phyloP scores from a whole-genome alignment of 139 green algal species.

The Micractinium conductrix region DNA sequence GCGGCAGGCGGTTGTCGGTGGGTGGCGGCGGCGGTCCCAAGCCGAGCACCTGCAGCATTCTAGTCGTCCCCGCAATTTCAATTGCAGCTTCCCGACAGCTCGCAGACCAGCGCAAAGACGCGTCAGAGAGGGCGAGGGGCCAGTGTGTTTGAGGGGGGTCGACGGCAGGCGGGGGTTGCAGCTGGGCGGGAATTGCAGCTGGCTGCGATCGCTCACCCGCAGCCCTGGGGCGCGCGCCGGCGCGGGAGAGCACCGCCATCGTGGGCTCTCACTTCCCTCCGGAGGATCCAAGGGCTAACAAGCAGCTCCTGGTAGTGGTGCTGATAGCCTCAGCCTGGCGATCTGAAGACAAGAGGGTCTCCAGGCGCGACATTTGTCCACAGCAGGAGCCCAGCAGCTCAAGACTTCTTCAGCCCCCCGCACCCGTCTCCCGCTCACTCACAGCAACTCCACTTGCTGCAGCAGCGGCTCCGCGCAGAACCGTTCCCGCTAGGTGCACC shows the following conservation, averaged over 20 bases:
- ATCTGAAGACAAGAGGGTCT: background rate
- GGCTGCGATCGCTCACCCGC: background rate
- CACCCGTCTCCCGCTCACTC: background rate
- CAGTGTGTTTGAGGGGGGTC: background rate
- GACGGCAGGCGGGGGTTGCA: background rate
- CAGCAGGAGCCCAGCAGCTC: background rate
- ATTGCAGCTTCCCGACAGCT: background rate
- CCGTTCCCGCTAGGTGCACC: background rate
- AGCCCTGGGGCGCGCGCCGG: background rate
- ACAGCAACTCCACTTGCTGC: background rate
- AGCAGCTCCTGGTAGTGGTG: background rate
- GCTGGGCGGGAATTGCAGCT: background rate
- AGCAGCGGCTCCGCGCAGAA: background rate
- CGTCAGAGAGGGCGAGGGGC: too few species aligned
- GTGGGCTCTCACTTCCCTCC: too few species aligned
- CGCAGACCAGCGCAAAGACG: too few species aligned
- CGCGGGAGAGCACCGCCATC: background rate
- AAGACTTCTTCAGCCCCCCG: background rate
- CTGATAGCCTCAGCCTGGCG: background rate
- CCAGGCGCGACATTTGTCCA: background rate
- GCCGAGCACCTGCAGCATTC: background rate
- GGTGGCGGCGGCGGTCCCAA: background rate
- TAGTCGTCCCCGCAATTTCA: background rate
- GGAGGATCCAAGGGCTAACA: too few species aligned
- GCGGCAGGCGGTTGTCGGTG: background rate